Base-by-base conservation (phyloP, 345 rosid genomes). In the Dimocarpus longan region DNA sequence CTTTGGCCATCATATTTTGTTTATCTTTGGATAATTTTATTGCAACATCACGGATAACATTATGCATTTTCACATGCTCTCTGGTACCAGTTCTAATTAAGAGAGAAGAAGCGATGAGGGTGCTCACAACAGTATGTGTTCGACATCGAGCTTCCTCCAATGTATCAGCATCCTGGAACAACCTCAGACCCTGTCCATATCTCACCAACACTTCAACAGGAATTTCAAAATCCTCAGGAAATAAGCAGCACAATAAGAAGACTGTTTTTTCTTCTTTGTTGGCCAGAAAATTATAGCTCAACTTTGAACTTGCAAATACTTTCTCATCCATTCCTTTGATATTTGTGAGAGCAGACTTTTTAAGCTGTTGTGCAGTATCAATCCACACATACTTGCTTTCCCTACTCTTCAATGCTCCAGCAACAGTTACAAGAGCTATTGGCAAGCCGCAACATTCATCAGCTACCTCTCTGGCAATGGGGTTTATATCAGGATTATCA, bases 371-470 rank as follows among this genome's bases (percentile, higher is more conserved):
- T 13, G 15, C 18, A 5, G 63, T 72, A 63, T 43, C 63, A 8
- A 16, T 24, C 80, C 80, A 79, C 8, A 5, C 8, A 18, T 11
- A n/a, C 48, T 42, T n/a, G 8, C 0, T 19, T 2, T 72, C 5
- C 42, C 37, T 26, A 39, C 15, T 11, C 42, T 28, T 43, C 28
- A 80, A 26, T 8, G 76, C 76, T 22, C 13, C 52, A 19, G 68
- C 80, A 15, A 81, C 24, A 5, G 76, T 65, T 15, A 43, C 60
- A 63, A 76, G 56, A 16, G 59, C 73, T 39, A 52, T 6, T 16
- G 77, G 83, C 21, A 71, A 13, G 26, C 80, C 80, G 10, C 59
- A 48, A 18, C 83, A 80, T 76, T 71, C 28, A 52, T 21, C 7
- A 5, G 37, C 77, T 70, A 76, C 48, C 16, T 71, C 32, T 9